Conservation (phyloP, 208 protist species). For the Leishmania gerbilli region DNA sequence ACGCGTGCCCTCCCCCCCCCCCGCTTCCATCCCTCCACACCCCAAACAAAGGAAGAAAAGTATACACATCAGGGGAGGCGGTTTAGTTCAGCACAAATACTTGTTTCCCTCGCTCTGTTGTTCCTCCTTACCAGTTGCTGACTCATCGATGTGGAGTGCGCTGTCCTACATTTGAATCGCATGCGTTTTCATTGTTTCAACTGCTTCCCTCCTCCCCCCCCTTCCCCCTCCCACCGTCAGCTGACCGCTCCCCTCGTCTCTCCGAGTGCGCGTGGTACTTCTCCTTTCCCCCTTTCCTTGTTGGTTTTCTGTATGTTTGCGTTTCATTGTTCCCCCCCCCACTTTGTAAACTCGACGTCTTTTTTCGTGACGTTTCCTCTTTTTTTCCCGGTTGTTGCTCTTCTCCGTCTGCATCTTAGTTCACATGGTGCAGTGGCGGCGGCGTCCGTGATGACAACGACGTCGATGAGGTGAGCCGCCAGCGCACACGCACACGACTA, state of each 20-base stretch:
- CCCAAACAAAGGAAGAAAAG: background rate
- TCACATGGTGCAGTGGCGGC: background rate
- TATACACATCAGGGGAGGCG: background rate
- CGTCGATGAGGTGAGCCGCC: background rate
- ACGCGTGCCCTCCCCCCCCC: background rate
- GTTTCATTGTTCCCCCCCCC: background rate
- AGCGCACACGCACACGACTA: background rate
- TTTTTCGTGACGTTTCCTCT: background rate
- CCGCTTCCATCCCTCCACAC: no score
- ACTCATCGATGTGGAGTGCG: background rate
- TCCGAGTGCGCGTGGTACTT: background rate
- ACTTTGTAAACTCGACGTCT: background rate
- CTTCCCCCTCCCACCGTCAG: background rate
- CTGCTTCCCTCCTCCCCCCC: background rate
- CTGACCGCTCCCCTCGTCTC: background rate
- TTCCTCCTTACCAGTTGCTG: background rate
- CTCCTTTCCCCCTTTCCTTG: background rate
- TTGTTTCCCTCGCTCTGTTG: background rate
- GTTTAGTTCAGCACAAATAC: background rate
- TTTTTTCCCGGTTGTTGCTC: background rate
- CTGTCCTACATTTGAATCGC: background rate
- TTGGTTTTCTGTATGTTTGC: conserved; percentile 2
- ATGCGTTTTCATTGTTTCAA: background rate
- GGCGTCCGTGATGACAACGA: background rate
- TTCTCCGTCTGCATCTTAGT: background rate